Conservation (phyloP, 108 stramenopile species). For the Poteriospumella lacustris region DNA sequence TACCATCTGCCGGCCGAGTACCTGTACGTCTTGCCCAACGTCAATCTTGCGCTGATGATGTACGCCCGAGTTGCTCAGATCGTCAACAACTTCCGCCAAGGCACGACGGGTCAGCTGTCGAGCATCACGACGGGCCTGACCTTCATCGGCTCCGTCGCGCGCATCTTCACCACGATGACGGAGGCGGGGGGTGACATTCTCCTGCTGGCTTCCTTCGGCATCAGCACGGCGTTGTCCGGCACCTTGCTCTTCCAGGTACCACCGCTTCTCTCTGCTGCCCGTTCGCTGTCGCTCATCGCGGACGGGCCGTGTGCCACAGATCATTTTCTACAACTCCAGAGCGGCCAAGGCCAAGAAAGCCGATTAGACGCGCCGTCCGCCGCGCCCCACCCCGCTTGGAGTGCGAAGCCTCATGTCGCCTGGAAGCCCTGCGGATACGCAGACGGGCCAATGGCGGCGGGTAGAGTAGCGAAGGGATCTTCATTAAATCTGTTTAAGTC, state of each 20-base stretch:
- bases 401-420: too few species aligned
- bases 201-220: not conserved
- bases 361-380: too few species aligned
- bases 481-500: too few species aligned
- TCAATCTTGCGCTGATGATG: constrained; percentile 31
- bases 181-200: not conserved
- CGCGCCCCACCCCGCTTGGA: too few species aligned
- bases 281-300: not conserved
- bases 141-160: constrained; percentile 32
- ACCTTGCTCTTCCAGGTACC: not conserved
- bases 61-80: constrained; percentile 34
- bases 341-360: too few species aligned
- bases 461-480: too few species aligned
- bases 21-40: constrained; percentile 23
- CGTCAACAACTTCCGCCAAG: constrained; percentile 34
- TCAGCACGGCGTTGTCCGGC: not conserved
- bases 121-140: constrained; percentile 32
- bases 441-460: too few species aligned
- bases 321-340: too few species aligned
- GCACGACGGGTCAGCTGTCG: constrained; percentile 42
- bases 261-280: not conserved
- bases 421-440: too few species aligned
- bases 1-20: not conserved
- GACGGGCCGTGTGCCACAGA: too few species aligned
- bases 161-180: constrained; percentile 37